These are phyloP conservation scores for Aaosphaeria arxii DNA, from an alignment of 2,329 filamentous ascomycete species.

Conservation along the genomic window DNA sequence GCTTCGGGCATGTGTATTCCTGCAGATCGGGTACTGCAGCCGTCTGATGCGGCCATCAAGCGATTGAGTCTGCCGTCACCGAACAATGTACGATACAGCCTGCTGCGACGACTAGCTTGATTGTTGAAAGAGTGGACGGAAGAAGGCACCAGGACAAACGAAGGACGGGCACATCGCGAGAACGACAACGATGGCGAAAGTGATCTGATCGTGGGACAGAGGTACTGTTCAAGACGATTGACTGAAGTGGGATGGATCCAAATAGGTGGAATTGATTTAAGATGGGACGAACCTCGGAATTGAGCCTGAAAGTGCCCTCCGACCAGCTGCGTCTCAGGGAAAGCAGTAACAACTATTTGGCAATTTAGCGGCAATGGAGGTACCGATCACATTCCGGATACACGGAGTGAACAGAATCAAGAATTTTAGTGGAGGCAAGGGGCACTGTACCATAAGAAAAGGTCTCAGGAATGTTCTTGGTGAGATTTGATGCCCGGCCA, in stretches of 20 bases:
- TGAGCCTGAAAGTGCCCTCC: constrained; percentile 24
- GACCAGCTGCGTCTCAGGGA: constrained; percentile 26
- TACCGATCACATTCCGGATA: constrained; percentile 16
- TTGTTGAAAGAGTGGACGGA: constrained; percentile 3
- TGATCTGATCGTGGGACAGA: constrained; percentile 6
- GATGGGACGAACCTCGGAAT: constrained; percentile 12
- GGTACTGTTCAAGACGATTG: constrained; percentile 7
- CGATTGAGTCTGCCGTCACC: constrained; percentile 7
- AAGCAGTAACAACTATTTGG: constrained; percentile 12
- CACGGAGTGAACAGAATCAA: constrained; percentile 3
- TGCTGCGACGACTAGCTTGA: neutral
- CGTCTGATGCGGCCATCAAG: constrained; percentile 20
- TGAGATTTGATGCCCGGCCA: neutral
- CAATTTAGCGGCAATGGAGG: constrained; percentile 9
- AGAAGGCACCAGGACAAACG: constrained; percentile 4
- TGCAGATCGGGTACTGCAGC: constrained; percentile 13
- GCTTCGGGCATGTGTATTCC: constrained; percentile 5
- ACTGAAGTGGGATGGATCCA: constrained; percentile 8
- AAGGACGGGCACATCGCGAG: constrained; percentile 16
- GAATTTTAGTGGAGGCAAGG: constrained; percentile 9
- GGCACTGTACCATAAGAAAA: constrained; percentile 11
- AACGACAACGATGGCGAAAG: constrained; percentile 9
- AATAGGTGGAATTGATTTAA: constrained; percentile 10
- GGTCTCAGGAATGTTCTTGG: constrained; percentile 15
- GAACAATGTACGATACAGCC: neutral